These are phyloP conservation scores for Wickerhamiella sorbophila DNA, from an alignment of 805 yeast species.

Conservation along the genomic window DNA sequence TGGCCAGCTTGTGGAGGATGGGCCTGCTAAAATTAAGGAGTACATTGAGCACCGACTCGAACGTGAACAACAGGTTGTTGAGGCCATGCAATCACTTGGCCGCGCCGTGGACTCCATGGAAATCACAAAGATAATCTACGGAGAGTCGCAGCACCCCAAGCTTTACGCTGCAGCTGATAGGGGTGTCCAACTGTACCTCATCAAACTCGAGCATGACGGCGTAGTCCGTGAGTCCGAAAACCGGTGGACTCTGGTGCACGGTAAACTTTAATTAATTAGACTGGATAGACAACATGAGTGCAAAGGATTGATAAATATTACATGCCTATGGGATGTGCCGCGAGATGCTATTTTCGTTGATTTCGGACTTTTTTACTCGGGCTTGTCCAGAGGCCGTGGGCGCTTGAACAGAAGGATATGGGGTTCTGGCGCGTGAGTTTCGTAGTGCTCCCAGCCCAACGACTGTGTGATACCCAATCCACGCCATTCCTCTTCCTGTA, in stretches of 20 bases:
- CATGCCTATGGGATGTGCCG: too few relatives aligned
- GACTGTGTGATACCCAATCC: slow-evolving; percentile 96
- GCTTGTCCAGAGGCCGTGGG: slow-evolving; percentile 10
- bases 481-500: slow-evolving; percentile 96
- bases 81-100: slow-evolving; percentile 8
- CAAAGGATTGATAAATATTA: neutral
- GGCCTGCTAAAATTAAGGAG: slow-evolving; percentile 19
- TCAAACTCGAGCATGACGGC: slow-evolving; percentile 19
- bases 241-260: slow-evolving; percentile 3
- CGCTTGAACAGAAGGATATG: slow-evolving; percentile 76
- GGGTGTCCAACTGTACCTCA: slow-evolving; percentile 22
- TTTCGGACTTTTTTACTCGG: neutral
- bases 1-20: slow-evolving; percentile 24
- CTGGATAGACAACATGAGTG: too few relatives aligned
- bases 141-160: slow-evolving; percentile 15
- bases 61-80: slow-evolving; percentile 23
- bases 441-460: slow-evolving; percentile 95
- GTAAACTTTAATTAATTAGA: neutral
- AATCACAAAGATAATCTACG: slow-evolving; percentile 19
- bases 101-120: slow-evolving; percentile 11
- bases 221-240: slow-evolving; percentile 1
- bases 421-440: slow-evolving; percentile 97
- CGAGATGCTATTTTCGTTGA: too few relatives aligned
- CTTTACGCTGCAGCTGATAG: slow-evolving; percentile 23
- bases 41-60: slow-evolving; percentile 25